Evolutionary conservation across 352 stramenopile genomes (phyloP), one percentile per base, ranked within the genome.

Genomic region (Aphanomyces invadans): DNA sequence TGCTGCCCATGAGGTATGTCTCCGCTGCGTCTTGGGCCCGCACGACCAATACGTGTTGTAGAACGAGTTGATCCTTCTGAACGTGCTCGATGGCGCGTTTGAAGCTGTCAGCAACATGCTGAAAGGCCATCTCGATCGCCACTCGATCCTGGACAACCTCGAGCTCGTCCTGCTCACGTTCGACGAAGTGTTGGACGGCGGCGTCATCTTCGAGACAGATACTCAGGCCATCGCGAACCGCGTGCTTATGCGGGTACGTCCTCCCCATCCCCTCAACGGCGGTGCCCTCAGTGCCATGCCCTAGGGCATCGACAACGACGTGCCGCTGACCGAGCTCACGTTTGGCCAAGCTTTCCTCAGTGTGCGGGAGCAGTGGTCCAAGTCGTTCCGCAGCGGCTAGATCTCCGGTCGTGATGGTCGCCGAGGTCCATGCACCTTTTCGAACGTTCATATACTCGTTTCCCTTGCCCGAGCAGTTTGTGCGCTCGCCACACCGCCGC

Each of bases 71-170:
- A 95, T 96, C 55, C 71, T 96, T 31, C 71, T 94, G 42, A 90
- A 66, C 29, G 87, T 96, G 19, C 74, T 96, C 39, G 84, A 95
- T 54, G 83, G 81, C 19, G 79, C 89, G 23, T 96, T 90, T 61
- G 87, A 95, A 45, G 77, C 86, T 44, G 80, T 94, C 21, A 92
- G 81, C 73, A 86, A 79, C 42, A 75, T 96, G 56, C 77, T 96
- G 60, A 93, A 92, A 69, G 84, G 85, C 23, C 81, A 89, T 45
- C 84, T 95, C 71, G 87, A 95, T 64, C 84, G 86, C 48, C 80
- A 93, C 62, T 86, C 91, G 65, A 88, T 95, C 71, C 71, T 96
- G 25, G 87, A 95, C 74, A 96, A 95, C 77, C 92, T 96, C 52
- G 88, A 96, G 70, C 66, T 95, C 44, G 87, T 96, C 61, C 76